Evolutionary conservation across 129 eudicot genomes (phyloP).

Genomic region (Daucus carota): DH1_v3.0 NC_030381.2:37696501-37697000

Average conservation of each 20-base stretch:
- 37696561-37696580: constrained; percentile 33
- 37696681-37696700: constrained; percentile 58
- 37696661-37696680: constrained; percentile 12
- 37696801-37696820: constrained; percentile 39
- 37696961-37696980: background rate
- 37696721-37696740: constrained; percentile 91
- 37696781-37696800: constrained; percentile 27
- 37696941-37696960: background rate
- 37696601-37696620: constrained; percentile 17
- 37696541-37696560: constrained; percentile 66
- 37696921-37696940: background rate
- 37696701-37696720: constrained; percentile 72
- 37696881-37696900: background rate
- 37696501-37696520: constrained; percentile 93
- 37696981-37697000: background rate
- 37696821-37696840: background rate
- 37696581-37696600: constrained; percentile 7
- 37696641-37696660: background rate
- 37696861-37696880: background rate
- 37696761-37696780: constrained; percentile 58
- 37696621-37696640: constrained; percentile 9
- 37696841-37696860: background rate
- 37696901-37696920: background rate
- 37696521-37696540: constrained; percentile 87
- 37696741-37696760: constrained; percentile 84